Evolutionary conservation across 768 basidiomycete species (phyloP).

Genomic region (Lentinula detonsa): DNA sequence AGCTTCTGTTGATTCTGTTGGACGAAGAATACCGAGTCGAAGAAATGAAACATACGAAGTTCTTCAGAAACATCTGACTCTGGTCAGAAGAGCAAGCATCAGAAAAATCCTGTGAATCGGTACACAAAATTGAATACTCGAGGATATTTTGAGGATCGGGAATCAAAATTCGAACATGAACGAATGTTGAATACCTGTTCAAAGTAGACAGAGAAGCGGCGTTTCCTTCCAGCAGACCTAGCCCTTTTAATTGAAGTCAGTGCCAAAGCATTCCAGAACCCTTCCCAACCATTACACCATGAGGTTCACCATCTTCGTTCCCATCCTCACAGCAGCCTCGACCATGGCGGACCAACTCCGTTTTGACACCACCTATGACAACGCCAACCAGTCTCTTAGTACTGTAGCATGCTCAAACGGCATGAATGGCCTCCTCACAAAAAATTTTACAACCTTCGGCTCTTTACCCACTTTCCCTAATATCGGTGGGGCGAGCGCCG

Average conservation of each 20-base stretch:
- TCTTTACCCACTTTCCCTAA: constrained; percentile 37
- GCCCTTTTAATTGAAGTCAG: neutral
- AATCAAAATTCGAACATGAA: neutral
- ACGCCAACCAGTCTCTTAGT: constrained; percentile 21
- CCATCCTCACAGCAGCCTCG: constrained; percentile 12
- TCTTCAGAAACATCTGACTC: neutral
- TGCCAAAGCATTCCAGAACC: neutral
- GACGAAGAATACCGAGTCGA: neutral
- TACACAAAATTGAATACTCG: neutral
- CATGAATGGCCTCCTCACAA: constrained; percentile 32
- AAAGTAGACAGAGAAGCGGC: neutral
- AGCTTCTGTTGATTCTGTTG: neutral
- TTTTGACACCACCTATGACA: constrained; percentile 39
- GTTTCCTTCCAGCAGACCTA: neutral
- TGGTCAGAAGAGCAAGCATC: neutral
- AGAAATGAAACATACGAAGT: neutral
- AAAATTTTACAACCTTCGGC: constrained; percentile 32
- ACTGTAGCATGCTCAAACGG: constrained; percentile 45
- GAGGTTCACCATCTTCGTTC: constrained; percentile 7
- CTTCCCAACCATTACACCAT: neutral
- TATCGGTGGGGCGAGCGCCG: constrained; percentile 35
- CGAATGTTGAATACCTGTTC: neutral
- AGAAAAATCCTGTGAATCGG: neutral
- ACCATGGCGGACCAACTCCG: neutral
- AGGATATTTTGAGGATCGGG: neutral